phyloP scores from a whole-genome alignment of 805 yeast species.

The Candida qinlingensis region DNA sequence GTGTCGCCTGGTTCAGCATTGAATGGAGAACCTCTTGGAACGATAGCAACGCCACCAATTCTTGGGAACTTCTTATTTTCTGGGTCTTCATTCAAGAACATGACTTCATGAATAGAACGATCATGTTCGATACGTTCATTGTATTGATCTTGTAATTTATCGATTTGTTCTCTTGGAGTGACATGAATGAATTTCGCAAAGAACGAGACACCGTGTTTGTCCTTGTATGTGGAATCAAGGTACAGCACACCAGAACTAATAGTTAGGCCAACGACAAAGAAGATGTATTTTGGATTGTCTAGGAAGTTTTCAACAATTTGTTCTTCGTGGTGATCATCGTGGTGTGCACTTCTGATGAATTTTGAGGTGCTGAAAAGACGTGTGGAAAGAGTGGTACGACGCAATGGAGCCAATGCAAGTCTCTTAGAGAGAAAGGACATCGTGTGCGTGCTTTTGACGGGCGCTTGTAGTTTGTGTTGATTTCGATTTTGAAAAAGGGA shows the following conservation, averaged over 20 bases:
- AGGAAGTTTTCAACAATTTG: neutral
- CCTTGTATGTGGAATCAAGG: conserved; percentile 1
- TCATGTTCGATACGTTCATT: conserved; percentile 3
- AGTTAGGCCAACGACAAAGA: neutral
- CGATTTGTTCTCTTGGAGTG: conserved; percentile 2
- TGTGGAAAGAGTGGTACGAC: neutral
- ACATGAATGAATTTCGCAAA: conserved; percentile 3
- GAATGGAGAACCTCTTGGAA: conserved; percentile 11
- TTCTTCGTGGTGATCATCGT: conserved; percentile 3
- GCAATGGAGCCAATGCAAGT: neutral
- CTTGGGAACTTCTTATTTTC: conserved; percentile 1
- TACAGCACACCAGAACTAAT: neutral
- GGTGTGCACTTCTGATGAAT: neutral
- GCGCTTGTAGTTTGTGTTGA: no score
- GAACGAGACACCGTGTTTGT: conserved; percentile 1
- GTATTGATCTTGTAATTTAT: neutral
- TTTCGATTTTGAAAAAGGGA: no score
- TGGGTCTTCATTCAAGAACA: conserved; percentile 1
- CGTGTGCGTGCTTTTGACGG: neutral
- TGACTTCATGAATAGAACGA: conserved; percentile 5
- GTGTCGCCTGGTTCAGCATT: conserved; percentile 8
- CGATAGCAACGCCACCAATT: conserved; percentile 2
- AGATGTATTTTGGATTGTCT: conserved; percentile 2
- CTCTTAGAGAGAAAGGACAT: conserved; percentile 2
- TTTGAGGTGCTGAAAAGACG: neutral